phyloP scores from a whole-genome alignment of 805 yeast genomes.

The Metschnikowia proteae region DNA sequence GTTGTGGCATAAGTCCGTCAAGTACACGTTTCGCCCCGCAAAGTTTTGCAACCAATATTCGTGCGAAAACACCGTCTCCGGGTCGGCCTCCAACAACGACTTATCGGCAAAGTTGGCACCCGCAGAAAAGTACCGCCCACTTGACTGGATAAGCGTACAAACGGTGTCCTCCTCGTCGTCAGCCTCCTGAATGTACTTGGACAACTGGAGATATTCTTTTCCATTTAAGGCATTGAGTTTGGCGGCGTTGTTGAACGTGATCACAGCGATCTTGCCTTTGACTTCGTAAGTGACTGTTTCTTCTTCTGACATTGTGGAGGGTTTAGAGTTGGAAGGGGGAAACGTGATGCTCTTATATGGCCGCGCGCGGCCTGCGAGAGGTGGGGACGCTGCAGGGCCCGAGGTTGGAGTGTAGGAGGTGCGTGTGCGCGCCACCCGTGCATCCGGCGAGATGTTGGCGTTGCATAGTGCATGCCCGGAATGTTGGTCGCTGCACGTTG shows the following conservation, averaged over 20 bases:
- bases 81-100: constrained; percentile 27
- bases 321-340: not conserved
- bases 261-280: constrained; percentile 50
- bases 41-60: constrained; percentile 52
- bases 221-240: constrained; percentile 65
- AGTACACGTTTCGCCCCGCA: constrained; percentile 65
- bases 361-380: not conserved
- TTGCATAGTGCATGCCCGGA: too few species aligned
- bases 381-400: constrained; percentile 1
- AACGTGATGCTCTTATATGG: not conserved
- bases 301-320: constrained; percentile 14
- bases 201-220: constrained; percentile 59
- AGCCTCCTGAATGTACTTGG: constrained; percentile 56
- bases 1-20: constrained; percentile 63
- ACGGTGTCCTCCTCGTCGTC: constrained; percentile 57
- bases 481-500: too few species aligned
- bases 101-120: constrained; percentile 69
- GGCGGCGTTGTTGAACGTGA: constrained; percentile 61
- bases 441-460: not conserved
- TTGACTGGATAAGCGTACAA: constrained; percentile 62
- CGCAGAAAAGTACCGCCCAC: constrained; percentile 76
- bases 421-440: constrained; percentile 5
- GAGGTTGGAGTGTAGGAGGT: not conserved
- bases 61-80: constrained; percentile 28
- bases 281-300: constrained; percentile 39